Evolutionary conservation across 768 basidiomycete genomes (phyloP).

Genomic region (Kwoniella heveanensis): DNA sequence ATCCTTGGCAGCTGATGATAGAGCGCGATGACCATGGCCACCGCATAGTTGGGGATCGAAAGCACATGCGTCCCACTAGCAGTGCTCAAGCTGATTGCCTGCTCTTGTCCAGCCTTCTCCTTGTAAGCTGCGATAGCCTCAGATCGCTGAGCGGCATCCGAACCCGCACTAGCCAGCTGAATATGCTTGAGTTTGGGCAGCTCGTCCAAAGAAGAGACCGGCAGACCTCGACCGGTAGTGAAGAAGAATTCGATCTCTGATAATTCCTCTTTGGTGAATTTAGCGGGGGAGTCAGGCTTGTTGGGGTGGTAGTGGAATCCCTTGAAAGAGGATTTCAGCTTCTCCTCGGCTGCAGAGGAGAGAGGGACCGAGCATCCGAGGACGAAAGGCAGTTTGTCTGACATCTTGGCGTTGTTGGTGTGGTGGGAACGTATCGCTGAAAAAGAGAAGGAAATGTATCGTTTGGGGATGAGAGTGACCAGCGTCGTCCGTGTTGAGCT

Average conservation of each 20-base stretch:
- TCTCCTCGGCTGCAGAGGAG: constrained; percentile 1
- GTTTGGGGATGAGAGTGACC: no score
- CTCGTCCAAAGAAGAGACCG: constrained; percentile 27
- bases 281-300: neutral
- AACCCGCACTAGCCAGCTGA: constrained; percentile 46
- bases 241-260: constrained; percentile 38
- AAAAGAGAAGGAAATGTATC: no score
- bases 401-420: neutral
- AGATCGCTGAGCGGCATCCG: constrained; percentile 23
- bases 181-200: constrained; percentile 44
- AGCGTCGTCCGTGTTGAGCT: no score
- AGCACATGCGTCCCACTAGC: constrained; percentile 52
- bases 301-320: constrained; percentile 15
- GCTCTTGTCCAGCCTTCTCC: neutral
- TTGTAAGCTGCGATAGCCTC: constrained; percentile 10
- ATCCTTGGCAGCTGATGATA: constrained; percentile 41
- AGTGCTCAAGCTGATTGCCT: constrained; percentile 39
- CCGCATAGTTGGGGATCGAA: constrained; percentile 49
- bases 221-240: constrained; percentile 25
- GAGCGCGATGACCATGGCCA: constrained; percentile 36
- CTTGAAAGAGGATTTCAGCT: constrained; percentile 7
- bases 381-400: constrained; percentile 5
- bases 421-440: no score
- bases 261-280: constrained; percentile 15
- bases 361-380: constrained; percentile 19